Conservation (phyloP, 371 early-diverging fungal species). For the Mortierella polycephala region DNA sequence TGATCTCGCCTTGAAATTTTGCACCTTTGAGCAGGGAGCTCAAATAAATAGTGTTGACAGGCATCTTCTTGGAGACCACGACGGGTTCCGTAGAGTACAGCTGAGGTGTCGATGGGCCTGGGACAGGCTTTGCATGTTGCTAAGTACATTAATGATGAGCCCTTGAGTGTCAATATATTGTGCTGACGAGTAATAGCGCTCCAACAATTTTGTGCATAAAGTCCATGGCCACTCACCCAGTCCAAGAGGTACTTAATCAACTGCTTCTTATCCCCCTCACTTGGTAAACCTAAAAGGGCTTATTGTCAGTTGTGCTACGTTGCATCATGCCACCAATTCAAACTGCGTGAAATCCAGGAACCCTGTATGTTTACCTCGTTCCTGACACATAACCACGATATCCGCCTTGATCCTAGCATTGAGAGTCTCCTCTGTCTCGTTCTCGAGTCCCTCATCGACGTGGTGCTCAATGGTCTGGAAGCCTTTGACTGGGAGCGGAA, state of each 20-base stretch:
- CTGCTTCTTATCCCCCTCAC: constrained; percentile 70
- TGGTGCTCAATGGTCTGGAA: constrained; percentile 63
- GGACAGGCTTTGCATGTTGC: constrained; percentile 75
- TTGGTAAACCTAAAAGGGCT: constrained; percentile 68
- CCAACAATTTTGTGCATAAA: too few species aligned
- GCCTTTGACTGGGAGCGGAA: constrained; percentile 16
- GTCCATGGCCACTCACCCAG: constrained; percentile 57
- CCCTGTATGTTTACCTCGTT: constrained; percentile 61
- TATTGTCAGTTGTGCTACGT: too few species aligned
- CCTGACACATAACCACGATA: constrained; percentile 76
- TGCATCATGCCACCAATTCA: too few species aligned
- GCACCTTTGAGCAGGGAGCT: constrained; percentile 61
- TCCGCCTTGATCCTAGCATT: constrained; percentile 72
- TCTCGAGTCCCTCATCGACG: constrained; percentile 65
- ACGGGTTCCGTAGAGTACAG: constrained; percentile 61
- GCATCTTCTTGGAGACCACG: constrained; percentile 46
- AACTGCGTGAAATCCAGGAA: too few species aligned
- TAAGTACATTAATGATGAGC: constrained; percentile 16
- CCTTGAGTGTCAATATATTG: neutral
- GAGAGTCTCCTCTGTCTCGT: constrained; percentile 59
- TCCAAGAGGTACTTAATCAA: constrained; percentile 67
- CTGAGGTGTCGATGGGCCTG: constrained; percentile 78
- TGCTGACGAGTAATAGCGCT: too few species aligned
- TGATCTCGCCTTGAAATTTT: constrained; percentile 63
- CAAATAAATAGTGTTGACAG: constrained; percentile 63